phyloP scores from a whole-genome alignment of 768 basidiomycete species.

The Suillus cothurnatus region DNA sequence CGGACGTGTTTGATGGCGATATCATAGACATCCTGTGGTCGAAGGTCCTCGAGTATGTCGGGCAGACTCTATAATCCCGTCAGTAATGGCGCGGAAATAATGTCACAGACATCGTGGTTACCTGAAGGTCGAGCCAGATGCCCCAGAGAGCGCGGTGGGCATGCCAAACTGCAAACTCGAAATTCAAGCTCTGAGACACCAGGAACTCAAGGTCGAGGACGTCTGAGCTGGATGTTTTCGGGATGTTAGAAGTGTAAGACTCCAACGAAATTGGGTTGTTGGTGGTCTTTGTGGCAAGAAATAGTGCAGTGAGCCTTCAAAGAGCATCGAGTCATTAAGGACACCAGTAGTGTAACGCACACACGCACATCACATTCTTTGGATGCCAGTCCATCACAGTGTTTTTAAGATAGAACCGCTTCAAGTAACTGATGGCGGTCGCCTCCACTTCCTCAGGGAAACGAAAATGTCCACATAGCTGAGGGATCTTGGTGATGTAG shows the following conservation, averaged over 20 bases:
- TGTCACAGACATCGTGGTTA: conserved; percentile 31
- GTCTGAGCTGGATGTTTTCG: conserved; percentile 77
- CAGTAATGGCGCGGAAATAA: conserved; percentile 12
- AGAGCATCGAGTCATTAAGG: not conserved
- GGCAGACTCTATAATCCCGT: conserved; percentile 54
- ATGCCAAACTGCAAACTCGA: conserved; percentile 95
- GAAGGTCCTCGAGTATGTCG: conserved; percentile 47
- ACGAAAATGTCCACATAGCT: conserved; percentile 81
- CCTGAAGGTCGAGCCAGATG: conserved; percentile 86
- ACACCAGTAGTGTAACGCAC: not conserved
- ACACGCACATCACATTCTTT: conserved; percentile 90
- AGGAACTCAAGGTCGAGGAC: conserved; percentile 95
- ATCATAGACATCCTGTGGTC: conserved; percentile 60
- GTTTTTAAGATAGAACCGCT: conserved; percentile 96
- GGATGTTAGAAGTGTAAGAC: conserved; percentile 79
- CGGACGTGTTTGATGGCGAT: conserved; percentile 67
- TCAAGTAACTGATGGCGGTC: conserved; percentile 89
- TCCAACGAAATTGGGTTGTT: conserved; percentile 91
- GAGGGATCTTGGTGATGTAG: conserved; percentile 84
- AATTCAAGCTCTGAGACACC: conserved; percentile 90
- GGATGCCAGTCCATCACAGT: conserved; percentile 99
- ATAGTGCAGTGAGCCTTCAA: conserved; percentile 88
- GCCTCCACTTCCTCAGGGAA: conserved; percentile 94
- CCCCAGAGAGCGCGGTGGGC: conserved; percentile 89
- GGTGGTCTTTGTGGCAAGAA: conserved; percentile 97